Conservation (phyloP, 208 protist species). For the Tritrichomonas musculus region DNA sequence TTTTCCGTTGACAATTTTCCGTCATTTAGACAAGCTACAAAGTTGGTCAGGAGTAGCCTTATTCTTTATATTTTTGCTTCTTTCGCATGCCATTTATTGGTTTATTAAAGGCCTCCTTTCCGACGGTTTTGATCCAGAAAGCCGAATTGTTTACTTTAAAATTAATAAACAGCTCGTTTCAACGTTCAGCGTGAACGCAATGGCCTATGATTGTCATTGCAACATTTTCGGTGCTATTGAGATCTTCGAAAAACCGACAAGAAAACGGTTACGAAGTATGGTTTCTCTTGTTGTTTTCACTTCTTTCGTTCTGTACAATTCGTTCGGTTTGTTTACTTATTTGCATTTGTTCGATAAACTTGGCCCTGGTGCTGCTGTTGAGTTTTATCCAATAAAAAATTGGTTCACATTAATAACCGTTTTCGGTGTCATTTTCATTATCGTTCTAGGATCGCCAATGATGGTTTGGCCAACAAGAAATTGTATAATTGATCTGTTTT, state of each 20-base stretch:
- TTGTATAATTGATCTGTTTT: background rate
- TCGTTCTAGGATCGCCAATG: background rate
- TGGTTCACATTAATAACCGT: background rate
- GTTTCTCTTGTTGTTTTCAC: background rate
- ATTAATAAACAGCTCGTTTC: background rate
- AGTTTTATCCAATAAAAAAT: background rate
- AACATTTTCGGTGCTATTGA: background rate
- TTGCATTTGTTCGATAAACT: background rate
- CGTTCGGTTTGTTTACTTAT: constrained; percentile 7
- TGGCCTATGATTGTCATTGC: background rate
- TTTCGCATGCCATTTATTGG: background rate
- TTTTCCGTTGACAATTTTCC: background rate
- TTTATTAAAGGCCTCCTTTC: background rate
- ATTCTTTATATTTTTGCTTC: background rate
- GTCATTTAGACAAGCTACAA: background rate
- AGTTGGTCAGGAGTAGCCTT: background rate
- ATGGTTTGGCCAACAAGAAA: background rate
- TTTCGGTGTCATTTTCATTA: background rate
- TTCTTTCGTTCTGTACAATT: background rate
- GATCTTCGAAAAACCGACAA: background rate
- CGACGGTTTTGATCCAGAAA: background rate
- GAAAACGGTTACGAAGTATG: background rate
- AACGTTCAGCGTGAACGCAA: background rate
- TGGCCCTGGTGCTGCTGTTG: background rate
- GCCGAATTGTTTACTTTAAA: background rate